phyloP scores from a whole-genome alignment of 345 rosid genomes.

The Gossypium arboreum region DNA sequence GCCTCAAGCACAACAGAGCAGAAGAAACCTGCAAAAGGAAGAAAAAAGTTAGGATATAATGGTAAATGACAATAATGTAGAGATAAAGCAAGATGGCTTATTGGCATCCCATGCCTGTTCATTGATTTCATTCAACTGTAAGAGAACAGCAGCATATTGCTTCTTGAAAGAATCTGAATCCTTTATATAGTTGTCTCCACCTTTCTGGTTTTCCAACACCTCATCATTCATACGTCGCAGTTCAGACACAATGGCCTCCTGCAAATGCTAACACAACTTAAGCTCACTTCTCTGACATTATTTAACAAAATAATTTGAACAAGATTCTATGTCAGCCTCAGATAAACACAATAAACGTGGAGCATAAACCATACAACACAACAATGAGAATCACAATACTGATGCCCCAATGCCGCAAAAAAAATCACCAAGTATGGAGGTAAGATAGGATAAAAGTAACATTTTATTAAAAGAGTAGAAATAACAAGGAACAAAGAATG shows the following conservation, averaged over 20 bases:
- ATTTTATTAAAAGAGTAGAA: neutral
- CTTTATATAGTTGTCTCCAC: conserved; percentile 45
- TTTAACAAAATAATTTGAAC: conserved; percentile 9
- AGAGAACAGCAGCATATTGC: conserved; percentile 74
- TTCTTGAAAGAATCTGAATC: conserved; percentile 69
- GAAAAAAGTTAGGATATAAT: neutral
- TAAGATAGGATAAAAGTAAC: neutral
- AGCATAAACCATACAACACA: neutral
- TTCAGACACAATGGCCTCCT: conserved; percentile 74
- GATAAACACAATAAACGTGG: neutral
- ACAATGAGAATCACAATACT: neutral
- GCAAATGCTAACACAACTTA: conserved; percentile 27
- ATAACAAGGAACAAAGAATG: neutral
- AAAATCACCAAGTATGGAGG: neutral
- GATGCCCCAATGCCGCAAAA: neutral
- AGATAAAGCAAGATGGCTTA: conserved; percentile 18
- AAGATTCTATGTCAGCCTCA: neutral
- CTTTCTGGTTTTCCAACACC: conserved; percentile 57
- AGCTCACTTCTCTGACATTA: conserved; percentile 18
- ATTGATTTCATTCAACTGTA: conserved; percentile 64
- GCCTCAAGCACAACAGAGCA: conserved; percentile 67
- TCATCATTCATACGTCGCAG: conserved; percentile 65
- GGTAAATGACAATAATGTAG: conserved; percentile 9
- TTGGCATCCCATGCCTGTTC: conserved; percentile 53
- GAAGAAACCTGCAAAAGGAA: conserved; percentile 52